These are phyloP conservation scores for Leccinum pachyderme DNA, from an alignment of 1,284 basidiomycete species.

Conservation along the genomic window DNA sequence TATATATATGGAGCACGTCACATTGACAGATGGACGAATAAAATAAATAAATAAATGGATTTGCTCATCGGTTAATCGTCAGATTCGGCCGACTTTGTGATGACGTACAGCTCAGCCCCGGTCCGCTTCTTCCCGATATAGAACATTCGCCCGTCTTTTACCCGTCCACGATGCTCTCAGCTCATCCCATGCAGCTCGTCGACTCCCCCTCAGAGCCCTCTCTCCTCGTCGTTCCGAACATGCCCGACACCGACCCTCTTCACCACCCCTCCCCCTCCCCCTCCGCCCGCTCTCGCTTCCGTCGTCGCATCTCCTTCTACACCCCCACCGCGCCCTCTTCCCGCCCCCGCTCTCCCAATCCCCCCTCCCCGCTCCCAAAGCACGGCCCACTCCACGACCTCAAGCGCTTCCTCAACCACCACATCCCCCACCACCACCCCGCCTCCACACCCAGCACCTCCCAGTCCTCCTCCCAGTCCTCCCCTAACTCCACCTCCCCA, in stretches of 20 bases:
- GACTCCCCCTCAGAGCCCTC: background rate
- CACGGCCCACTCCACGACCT: constrained; percentile 83
- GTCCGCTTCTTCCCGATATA: constrained; percentile 18
- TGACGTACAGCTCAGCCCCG: constrained; percentile 10
- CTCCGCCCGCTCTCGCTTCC: constrained; percentile 11
- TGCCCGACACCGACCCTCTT: background rate
- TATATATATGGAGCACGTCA: background rate
- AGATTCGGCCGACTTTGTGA: constrained; percentile 17
- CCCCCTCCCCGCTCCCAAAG: constrained; percentile 31
- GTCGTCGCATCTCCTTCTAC: constrained; percentile 24
- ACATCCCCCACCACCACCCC: constrained; percentile 66
- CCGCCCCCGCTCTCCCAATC: constrained; percentile 6
- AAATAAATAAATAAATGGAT: background rate
- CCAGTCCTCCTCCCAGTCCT: constrained; percentile 22
- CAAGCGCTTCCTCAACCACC: constrained; percentile 88
- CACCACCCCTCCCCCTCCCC: background rate
- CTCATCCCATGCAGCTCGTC: constrained; percentile 40
- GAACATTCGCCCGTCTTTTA: background rate
- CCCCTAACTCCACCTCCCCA: constrained; percentile 26
- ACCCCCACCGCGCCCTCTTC: constrained; percentile 4
- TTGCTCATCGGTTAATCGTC: background rate
- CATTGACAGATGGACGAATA: background rate
- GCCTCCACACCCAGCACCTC: constrained; percentile 15
- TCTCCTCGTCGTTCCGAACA: background rate
- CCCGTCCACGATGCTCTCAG: constrained; percentile 41